Base-by-base conservation (phyloP, 163 green algal species). In the Chloroidium sp. region DNA sequence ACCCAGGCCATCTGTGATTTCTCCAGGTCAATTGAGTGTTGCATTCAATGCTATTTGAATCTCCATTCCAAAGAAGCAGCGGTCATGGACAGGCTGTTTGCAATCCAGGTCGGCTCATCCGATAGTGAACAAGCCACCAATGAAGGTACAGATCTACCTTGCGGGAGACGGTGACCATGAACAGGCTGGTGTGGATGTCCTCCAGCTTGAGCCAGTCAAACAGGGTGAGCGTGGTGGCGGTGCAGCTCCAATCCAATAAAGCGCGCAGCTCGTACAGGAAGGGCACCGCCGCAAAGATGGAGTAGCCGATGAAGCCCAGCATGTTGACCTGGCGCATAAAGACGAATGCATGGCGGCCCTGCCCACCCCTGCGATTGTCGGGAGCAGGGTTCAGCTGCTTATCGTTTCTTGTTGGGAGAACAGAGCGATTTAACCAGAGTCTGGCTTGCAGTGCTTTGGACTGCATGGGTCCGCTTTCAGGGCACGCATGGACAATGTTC, bases 191-290 rank as follows among this genome's bases (percentile, higher is more conserved):
- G 78, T 90, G 88, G 61, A 98, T 94, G 88, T 98, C 94, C 85
- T 97, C 92, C 67, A 81, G 61, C 89, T 95, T 96, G 14, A 97
- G 86, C 93, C 93, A 97, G 82, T 92, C 90, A 62, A 87, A 88
- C 77, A 92, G 82, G 13, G 89, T 90, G 62, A 97, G 89, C 0
- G 88, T 91, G 72, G 93, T 96, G 68, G 89, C 80, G 3, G 91
- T 93, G 83, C 90, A 94, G 62, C 80, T 78, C 88, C 87, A 92
- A 84, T 97, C 93, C 84, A 97, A 86, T 81, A 97, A 86, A 57
- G 85, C 86, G 2, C 93, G 88, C 61, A 97, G 86, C 90, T 97
- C 93, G 67, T 95, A 96, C 76, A 96, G 80, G 80, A 97, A 97
- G 4, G 93, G 93, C 2, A 97, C 84, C 62, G 86, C 85, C n/a